Evolutionary conservation across 169 alveolate species (phyloP).

Genomic region (Eimeria zaria): DNA sequence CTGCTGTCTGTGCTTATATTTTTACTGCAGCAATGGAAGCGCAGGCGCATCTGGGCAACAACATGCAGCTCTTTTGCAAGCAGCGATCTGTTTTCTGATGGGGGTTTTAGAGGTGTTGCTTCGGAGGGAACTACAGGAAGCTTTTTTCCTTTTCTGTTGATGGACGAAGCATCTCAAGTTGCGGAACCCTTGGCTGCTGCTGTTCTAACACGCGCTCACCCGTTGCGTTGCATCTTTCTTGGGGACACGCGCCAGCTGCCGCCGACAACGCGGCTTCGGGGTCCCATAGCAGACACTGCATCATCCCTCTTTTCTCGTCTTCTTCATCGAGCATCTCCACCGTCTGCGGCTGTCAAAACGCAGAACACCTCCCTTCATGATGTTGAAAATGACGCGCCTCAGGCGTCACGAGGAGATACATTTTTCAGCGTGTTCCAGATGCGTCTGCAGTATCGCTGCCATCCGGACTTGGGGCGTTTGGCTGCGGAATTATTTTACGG

Average conservation of each 20-base stretch:
- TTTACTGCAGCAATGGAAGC: constrained; percentile 83
- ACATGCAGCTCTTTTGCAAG: constrained; percentile 78
- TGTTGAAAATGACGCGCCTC: background rate
- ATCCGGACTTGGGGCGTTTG: constrained; percentile 71
- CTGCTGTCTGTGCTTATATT: background rate
- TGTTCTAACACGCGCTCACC: constrained; percentile 40
- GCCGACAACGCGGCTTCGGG: constrained; percentile 50
- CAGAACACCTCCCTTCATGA: background rate
- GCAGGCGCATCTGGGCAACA: constrained; percentile 81
- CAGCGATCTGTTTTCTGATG: constrained; percentile 34
- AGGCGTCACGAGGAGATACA: background rate
- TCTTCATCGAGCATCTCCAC: constrained; percentile 8
- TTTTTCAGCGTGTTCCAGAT: background rate
- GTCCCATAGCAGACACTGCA: constrained; percentile 33
- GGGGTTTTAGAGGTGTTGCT: background rate
- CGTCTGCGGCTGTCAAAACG: background rate
- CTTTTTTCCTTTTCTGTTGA: constrained; percentile 57
- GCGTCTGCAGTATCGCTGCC: constrained; percentile 85
- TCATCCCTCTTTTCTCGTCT: constrained; percentile 45
- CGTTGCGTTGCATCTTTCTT: constrained; percentile 66
- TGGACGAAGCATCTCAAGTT: constrained; percentile 84
- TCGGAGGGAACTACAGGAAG: background rate
- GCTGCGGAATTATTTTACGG: constrained; percentile 81
- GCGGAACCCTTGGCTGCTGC: constrained; percentile 72
- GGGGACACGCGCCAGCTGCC: constrained; percentile 85